Base-by-base conservation (phyloP, 352 stramenopile genomes). In the Globisporangium iwayamae region DNA sequence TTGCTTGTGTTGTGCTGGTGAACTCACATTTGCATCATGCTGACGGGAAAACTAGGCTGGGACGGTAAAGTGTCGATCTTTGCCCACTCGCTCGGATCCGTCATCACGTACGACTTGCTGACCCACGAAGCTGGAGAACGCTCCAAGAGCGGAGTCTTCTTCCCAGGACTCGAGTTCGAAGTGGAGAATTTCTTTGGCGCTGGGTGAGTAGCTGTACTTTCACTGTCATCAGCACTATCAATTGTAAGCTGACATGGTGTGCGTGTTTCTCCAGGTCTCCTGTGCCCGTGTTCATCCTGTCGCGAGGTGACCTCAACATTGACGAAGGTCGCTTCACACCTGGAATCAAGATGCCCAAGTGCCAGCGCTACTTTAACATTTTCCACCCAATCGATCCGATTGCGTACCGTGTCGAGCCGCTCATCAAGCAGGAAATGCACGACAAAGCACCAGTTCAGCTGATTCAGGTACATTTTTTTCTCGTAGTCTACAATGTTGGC, bases 51-150 rank as follows among this genome's bases (percentile, higher is more conserved):
- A 28, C 62, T 38, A 87, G 84, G 83, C 6, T 96, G 91, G 82
- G 73, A 94, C 56, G 90, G 88, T 34, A 91, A 93, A 53, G 74
- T 96, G 16, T 96, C 86, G n/a, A 93, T 97, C 53, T 93, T 96
- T 62, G 88, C 85, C 20, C 90, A 97, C 63, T 96, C 87, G 1
- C 74, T 98, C 8, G 92, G 91, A 0, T 96, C 87, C 2, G 87
- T 98, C 48, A 97, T 98, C 65, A 74, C 89, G 16, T 98, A 96
- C 74, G 93, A 98, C 72, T 85, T 98, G 53, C 64, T 98, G 20
- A 96, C 83, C 1, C 84, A 96, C 63, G 79, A 85, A 39, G 63
- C 79, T 3, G 83, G 85, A 3, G 72, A 90, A 38, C 60, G 83
- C 2, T 74, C 82, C 11, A 70, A 56, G 14, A 96, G 89, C 59